These are phyloP conservation scores for Fusarium tupiense DNA, from an alignment of 2,329 filamentous ascomycete genomes.

Conservation along the genomic window DNA sequence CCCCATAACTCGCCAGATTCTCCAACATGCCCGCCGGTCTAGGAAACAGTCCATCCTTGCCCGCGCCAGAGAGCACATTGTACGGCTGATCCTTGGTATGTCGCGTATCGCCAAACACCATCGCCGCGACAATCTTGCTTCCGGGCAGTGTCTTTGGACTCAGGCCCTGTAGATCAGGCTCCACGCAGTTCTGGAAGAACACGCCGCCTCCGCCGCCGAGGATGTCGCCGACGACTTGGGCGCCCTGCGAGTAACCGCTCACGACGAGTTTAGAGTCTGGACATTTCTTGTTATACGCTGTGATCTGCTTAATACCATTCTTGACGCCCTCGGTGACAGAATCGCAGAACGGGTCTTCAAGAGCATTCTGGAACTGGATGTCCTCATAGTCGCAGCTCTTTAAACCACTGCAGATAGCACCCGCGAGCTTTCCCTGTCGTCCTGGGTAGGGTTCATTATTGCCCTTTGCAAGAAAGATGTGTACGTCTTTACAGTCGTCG, in stretches of 20 bases:
- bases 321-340: conserved; percentile 10
- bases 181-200: conserved; percentile 15
- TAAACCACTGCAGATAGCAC: conserved; percentile 1
- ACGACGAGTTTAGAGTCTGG: conserved; percentile 14
- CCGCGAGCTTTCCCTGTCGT: conserved; percentile 6
- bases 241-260: conserved; percentile 16
- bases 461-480: conserved; percentile 18
- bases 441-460: conserved; percentile 18
- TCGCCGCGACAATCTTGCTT: conserved; percentile 6
- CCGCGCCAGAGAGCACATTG: conserved; percentile 2
- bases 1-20: conserved; percentile 8
- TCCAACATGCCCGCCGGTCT: conserved; percentile 6
- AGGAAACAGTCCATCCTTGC: conserved; percentile 7
- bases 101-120: conserved; percentile 17
- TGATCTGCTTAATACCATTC: conserved; percentile 23
- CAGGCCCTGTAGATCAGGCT: neutral
- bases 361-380: conserved; percentile 10
- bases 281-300: conserved; percentile 14
- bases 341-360: conserved; percentile 3
- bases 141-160: neutral
- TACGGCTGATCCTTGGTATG: conserved; percentile 9
- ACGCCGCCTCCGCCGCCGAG: conserved; percentile 20
- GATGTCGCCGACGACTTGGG: conserved; percentile 12
- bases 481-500: conserved; percentile 8
- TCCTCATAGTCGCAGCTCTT: conserved; percentile 24